Percentiles rank a stretch among this genome's conserved stretches.
Evolutionary conservation across 179 eudicot genomes (phyloP).

Genomic region (Gypsophila paniculata): DNA sequence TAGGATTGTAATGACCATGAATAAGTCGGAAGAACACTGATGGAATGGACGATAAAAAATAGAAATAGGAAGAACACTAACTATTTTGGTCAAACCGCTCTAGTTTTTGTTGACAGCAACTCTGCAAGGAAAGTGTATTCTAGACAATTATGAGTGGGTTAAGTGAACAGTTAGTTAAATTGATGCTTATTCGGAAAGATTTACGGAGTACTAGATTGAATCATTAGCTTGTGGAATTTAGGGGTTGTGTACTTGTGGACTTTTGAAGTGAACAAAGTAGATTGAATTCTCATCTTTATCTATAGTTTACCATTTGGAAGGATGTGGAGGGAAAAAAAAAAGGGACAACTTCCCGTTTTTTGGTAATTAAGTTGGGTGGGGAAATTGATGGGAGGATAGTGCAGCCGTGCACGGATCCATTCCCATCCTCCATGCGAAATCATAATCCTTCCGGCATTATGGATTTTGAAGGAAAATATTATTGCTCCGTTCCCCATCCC

Average conservation of each 20-base stretch:
- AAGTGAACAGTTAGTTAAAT: not conserved
- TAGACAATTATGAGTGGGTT: not conserved
- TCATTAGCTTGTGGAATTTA: constrained; percentile 7
- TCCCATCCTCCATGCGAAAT: too few species aligned
- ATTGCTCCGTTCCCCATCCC: not conserved
- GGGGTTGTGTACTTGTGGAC: not conserved
- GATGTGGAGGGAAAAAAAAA: not conserved
- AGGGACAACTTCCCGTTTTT: not conserved
- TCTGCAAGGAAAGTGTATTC: not conserved
- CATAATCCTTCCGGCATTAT: not conserved
- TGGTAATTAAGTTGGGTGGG: not conserved
- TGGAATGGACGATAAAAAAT: too few species aligned
- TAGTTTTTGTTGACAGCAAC: not conserved
- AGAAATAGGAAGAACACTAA: too few species aligned
- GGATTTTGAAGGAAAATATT: not conserved
- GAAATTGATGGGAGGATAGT: not conserved
- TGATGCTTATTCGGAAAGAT: not conserved
- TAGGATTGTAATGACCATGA: too few species aligned
- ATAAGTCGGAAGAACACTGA: too few species aligned
- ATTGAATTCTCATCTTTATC: too few species aligned
- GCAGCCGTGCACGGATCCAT: not conserved
- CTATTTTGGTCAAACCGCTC: not conserved
- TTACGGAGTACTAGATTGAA: not conserved
- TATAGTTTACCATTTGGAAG: not conserved
- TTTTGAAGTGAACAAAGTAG: too few species aligned